A percentile compares a stretch with the other conserved stretches of the same genome.
These are phyloP conservation scores for Teratosphaeria destructans DNA, from an alignment of 2,329 filamentous ascomycete genomes.

Conservation along the genomic window DNA sequence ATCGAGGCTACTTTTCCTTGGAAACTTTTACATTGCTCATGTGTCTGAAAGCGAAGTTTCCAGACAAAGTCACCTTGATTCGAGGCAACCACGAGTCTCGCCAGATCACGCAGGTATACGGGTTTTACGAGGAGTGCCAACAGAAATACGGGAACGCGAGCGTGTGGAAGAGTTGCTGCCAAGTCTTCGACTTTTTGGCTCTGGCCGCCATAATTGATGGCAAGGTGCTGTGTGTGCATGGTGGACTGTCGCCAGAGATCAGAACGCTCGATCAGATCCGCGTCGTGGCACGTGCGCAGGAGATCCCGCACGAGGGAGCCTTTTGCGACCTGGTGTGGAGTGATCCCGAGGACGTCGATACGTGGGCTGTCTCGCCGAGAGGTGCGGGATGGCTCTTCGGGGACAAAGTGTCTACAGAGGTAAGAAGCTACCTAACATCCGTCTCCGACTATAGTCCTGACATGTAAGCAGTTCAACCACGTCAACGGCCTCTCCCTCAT, in stretches of 20 bases:
- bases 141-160: constrained; percentile 69
- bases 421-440: constrained; percentile 12
- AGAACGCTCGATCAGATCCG: constrained; percentile 65
- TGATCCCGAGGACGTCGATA: constrained; percentile 59
- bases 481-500: constrained; percentile 64
- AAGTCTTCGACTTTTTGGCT: constrained; percentile 68
- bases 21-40: constrained; percentile 64
- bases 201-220: constrained; percentile 65
- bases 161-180: constrained; percentile 70
- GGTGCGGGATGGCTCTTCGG: constrained; percentile 59
- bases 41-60: constrained; percentile 64
- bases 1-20: constrained; percentile 63
- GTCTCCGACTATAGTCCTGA: neutral
- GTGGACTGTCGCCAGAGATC: constrained; percentile 62
- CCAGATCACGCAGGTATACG: constrained; percentile 69
- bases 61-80: constrained; percentile 61
- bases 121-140: constrained; percentile 68
- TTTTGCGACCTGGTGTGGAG: constrained; percentile 71
- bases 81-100: constrained; percentile 67
- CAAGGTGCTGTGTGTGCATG: constrained; percentile 63
- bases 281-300: constrained; percentile 62
- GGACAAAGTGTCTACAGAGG: constrained; percentile 61
- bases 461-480: constrained; percentile 51
- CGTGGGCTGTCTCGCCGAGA: constrained; percentile 56
- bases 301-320: constrained; percentile 66